Evolutionary conservation across 208 protist genomes (phyloP), one percentile per base, ranked within the genome.

Genomic region (Endotrypanum monterogeii): DNA sequence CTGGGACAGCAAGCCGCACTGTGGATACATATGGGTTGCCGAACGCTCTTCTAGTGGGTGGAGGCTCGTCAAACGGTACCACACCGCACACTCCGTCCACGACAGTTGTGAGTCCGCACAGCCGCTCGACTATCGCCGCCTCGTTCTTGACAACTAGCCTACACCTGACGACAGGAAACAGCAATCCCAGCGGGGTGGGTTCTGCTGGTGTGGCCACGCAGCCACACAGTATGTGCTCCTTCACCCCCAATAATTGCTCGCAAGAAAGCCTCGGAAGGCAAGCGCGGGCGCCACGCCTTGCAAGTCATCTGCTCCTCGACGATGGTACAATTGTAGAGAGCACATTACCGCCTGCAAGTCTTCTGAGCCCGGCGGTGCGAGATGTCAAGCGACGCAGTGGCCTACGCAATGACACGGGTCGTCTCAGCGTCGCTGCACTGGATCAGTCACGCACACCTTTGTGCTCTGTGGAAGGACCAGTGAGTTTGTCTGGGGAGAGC

Each of bases 231-330:
- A 8, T 46, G 5, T 63, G 8, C 7, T 9, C 62, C n/a, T 32
- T 37, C n/a, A 60, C 28, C 4, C 48, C 50, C 7, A 55, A 37
- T 62, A 69, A 39, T 30, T 52, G 44, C 44, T 57, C 68, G 30
- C 46, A 41, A n/a, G 61, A 74, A 4, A 51, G 12, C 18, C 16
- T n/a, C 23, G 68, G 44, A 0, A 37, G 41, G 44, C 44, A 60
- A 7, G 51, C 44, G 9, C 76, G 63, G 20, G 61, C 76, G 61
- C 76, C 76, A 52, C 76, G 69, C 7, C 69, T 80, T 30, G 54
- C 76, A 18, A 80, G 76, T 35, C 69, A 80, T 58, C 76, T 80
- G 16, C 71, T 80, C 37, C 63, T 75, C 16, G 76, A 80, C 23
- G 48, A 50, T 20, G 54, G 51, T 2, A 12, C 16, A 4, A 18